Percentiles rank a stretch among this genome's conserved stretches.
These are phyloP conservation scores for Phlegmacium glaucopus DNA, from an alignment of 768 basidiomycete genomes.

Conservation along the genomic window DNA sequence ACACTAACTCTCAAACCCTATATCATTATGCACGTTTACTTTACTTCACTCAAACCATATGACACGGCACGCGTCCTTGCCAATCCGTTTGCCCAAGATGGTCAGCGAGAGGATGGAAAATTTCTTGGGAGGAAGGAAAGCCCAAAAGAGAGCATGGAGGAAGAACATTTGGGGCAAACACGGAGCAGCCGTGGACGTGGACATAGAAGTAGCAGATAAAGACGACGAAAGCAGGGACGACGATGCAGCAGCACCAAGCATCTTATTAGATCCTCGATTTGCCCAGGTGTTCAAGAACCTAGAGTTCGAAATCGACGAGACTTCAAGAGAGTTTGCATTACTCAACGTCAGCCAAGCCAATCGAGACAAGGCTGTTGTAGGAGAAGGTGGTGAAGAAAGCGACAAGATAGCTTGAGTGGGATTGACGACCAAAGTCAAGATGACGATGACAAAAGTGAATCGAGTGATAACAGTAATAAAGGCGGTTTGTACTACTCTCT, in stretches of 20 bases:
- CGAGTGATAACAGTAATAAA: too few relatives aligned
- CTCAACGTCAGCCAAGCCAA: slow-evolving; percentile 62
- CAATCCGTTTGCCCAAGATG: slow-evolving; percentile 87
- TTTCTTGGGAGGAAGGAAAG: slow-evolving; percentile 65
- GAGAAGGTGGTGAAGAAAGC: slow-evolving; percentile 75
- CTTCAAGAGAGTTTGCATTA: slow-evolving; percentile 82
- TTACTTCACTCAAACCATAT: slow-evolving; percentile 93
- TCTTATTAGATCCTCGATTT: slow-evolving; percentile 89
- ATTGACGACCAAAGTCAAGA: not conserved
- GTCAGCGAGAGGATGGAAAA: slow-evolving; percentile 87
- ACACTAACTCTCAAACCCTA: slow-evolving; percentile 96
- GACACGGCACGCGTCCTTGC: slow-evolving; percentile 93
- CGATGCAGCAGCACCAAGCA: slow-evolving; percentile 34
- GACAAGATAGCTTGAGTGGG: not conserved
- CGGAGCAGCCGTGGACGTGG: slow-evolving; percentile 11
- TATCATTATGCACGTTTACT: slow-evolving; percentile 99
- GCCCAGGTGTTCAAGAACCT: slow-evolving; percentile 86
- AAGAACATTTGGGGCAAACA: slow-evolving; percentile 44
- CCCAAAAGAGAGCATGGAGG: slow-evolving; percentile 51
- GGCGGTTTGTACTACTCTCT: too few relatives aligned
- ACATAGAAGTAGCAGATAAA: slow-evolving; percentile 31
- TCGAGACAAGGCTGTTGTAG: slow-evolving; percentile 72
- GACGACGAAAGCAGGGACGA: slow-evolving; percentile 30
- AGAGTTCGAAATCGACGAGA: slow-evolving; percentile 89
- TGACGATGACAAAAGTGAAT: not conserved